phyloP scores from a whole-genome alignment of 306 rosid genomes.

The Cucurbita pepo region DNA sequence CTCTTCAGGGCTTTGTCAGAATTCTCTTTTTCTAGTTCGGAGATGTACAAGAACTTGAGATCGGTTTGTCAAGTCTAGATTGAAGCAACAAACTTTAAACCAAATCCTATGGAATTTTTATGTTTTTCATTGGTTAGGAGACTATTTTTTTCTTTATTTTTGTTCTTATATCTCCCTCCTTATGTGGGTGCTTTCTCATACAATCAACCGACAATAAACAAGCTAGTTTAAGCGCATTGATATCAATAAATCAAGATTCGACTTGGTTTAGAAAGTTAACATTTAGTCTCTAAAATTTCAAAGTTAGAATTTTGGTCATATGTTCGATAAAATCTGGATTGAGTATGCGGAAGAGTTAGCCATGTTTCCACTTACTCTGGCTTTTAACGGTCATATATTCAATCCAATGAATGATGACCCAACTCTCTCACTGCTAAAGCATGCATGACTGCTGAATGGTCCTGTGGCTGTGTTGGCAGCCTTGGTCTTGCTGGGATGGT shows the following conservation, averaged over 20 bases:
- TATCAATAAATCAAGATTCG: not conserved
- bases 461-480: no score
- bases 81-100: constrained; percentile 1
- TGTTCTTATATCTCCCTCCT: not conserved
- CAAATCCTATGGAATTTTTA: not conserved
- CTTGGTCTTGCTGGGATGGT: no score
- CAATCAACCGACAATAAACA: not conserved
- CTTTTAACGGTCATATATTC: no score
- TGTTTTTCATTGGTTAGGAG: not conserved
- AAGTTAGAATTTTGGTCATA: not conserved
- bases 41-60: constrained; percentile 48
- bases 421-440: no score
- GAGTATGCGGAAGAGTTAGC: no score
- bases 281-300: no score
- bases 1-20: constrained; percentile 55
- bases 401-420: no score
- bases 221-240: not conserved
- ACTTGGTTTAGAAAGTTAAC: not conserved
- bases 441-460: no score
- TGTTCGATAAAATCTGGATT: not conserved
- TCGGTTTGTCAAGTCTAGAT: constrained; percentile 21
- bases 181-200: not conserved
- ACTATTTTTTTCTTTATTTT: not conserved
- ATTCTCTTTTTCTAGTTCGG: constrained; percentile 46
- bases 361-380: no score